A percentile compares a stretch with the other conserved stretches of the same genome.
These are phyloP conservation scores for Mortierella sp. DNA, from an alignment of 371 early-diverging fungal species.

Conservation along the genomic window DNA sequence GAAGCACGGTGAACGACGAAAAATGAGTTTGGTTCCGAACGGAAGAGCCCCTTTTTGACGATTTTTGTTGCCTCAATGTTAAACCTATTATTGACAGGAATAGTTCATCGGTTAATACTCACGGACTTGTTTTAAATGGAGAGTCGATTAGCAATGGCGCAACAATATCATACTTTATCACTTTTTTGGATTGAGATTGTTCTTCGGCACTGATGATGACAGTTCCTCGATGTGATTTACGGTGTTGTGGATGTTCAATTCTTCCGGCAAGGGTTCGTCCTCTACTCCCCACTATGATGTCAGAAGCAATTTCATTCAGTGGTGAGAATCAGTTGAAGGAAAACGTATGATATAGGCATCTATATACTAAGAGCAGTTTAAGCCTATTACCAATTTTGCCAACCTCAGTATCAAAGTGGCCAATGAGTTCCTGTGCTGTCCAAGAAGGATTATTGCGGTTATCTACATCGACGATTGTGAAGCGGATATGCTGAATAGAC, in stretches of 20 bases:
- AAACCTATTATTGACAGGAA: conserved; percentile 24
- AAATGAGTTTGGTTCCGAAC: conserved; percentile 51
- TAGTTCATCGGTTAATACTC: background rate
- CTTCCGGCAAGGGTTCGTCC: conserved; percentile 47
- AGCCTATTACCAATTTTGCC: conserved; percentile 53
- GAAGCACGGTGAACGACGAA: conserved; percentile 51
- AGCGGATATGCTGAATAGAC: conserved; percentile 58
- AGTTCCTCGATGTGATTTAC: conserved; percentile 39
- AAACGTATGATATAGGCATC: background rate
- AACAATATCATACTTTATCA: conserved; percentile 45
- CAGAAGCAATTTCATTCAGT: background rate
- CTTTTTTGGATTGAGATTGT: conserved; percentile 38
- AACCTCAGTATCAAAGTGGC: conserved; percentile 59
- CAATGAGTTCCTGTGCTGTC: conserved; percentile 61
- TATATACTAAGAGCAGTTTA: background rate
- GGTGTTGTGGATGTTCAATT: conserved; percentile 35
- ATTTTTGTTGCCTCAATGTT: conserved; percentile 47
- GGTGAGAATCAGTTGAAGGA: background rate
- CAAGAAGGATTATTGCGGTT: conserved; percentile 45
- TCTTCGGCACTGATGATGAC: conserved; percentile 46
- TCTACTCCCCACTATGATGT: conserved; percentile 34
- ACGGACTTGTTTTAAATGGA: no score
- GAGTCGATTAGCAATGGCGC: background rate
- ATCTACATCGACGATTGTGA: conserved; percentile 63
- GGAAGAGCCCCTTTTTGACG: conserved; percentile 45